Evolutionary conservation across 208 protist genomes (phyloP).

Genomic region (Tritrichomonas foetus): DNA sequence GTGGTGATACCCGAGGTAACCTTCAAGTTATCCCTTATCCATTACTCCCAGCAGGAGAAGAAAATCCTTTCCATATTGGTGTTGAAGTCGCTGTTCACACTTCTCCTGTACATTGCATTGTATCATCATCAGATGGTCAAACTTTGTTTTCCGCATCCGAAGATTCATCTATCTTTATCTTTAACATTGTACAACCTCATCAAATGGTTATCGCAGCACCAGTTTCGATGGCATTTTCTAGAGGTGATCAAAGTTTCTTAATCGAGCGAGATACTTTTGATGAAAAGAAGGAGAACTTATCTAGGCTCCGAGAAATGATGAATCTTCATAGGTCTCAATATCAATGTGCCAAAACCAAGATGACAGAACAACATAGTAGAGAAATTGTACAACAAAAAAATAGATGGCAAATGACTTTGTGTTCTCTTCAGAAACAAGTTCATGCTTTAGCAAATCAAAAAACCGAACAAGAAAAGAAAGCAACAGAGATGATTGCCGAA

Average conservation of each 20-base stretch:
- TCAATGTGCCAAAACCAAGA: background rate
- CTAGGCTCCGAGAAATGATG: background rate
- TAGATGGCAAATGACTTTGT: constrained; percentile 17
- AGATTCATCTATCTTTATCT: constrained; percentile 25
- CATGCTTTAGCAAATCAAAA: background rate
- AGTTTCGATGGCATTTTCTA: background rate
- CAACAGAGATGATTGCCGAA: background rate
- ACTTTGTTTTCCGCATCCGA: background rate
- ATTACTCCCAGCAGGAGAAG: background rate
- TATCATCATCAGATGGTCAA: background rate
- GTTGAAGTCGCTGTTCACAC: constrained; percentile 20
- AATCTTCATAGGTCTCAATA: constrained; percentile 18
- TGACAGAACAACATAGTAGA: background rate
- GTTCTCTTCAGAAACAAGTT: background rate
- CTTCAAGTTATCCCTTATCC: background rate
- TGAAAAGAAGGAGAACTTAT: background rate
- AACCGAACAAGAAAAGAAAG: constrained; percentile 31
- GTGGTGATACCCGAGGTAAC: background rate
- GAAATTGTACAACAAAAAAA: constrained; percentile 18
- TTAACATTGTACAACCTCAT: constrained; percentile 25
- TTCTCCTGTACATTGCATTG: background rate
- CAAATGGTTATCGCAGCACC: constrained; percentile 12
- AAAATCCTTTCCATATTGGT: constrained; percentile 31
- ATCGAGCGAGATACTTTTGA: background rate
- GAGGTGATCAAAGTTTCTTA: background rate